phyloP scores from a whole-genome alignment of 257 asterid genomes.

The Solanum lignicaule region DNA sequence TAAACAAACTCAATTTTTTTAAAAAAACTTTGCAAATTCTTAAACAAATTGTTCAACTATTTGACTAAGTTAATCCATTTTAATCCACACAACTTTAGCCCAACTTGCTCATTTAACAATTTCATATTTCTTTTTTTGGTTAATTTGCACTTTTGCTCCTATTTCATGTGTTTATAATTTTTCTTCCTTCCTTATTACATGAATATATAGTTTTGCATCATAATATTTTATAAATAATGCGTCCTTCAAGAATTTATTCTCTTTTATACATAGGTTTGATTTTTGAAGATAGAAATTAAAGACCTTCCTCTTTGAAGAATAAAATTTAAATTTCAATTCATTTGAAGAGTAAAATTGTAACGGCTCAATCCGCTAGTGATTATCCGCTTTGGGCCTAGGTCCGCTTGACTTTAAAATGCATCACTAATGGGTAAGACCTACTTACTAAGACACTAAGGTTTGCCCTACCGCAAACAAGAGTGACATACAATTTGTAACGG shows the following conservation, averaged over 20 bases:
- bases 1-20: too few relatives aligned
- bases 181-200: neutral
- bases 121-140: neutral
- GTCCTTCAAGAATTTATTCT: neutral
- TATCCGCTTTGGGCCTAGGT: fast-evolving
- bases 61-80: neutral
- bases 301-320: neutral
- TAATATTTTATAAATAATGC: neutral
- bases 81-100: too few relatives aligned
- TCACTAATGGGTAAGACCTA: too few relatives aligned
- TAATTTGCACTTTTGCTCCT: neutral
- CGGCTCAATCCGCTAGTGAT: too few relatives aligned
- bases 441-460: too few relatives aligned
- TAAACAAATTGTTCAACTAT: neutral
- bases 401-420: too few relatives aligned
- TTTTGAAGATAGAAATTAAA: neutral
- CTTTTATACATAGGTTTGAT: neutral
- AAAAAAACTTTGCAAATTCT: neutral
- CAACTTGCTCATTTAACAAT: neutral
- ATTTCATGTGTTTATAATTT: neutral
- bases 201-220: neutral
- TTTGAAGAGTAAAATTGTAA: neutral
- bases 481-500: too few relatives aligned
- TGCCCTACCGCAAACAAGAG: too few relatives aligned
- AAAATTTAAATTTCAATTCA: neutral